Percentiles rank a stretch among this genome's conserved stretches.
Conservation (phyloP, 1,284 basidiomycete species). For the Ceratorhiza oryzae-sativae region DNA sequence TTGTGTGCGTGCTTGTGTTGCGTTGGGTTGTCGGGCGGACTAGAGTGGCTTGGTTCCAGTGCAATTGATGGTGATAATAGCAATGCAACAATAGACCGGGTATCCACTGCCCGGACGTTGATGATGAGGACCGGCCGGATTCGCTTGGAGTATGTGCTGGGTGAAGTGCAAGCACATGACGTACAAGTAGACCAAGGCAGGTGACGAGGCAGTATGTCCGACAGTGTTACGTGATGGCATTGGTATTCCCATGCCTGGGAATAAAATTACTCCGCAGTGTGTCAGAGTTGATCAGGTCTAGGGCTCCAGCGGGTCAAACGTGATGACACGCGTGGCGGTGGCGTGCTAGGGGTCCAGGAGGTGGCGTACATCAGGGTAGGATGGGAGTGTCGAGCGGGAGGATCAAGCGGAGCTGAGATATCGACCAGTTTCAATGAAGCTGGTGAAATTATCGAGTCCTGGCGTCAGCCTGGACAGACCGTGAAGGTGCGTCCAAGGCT, state of each 20-base stretch:
- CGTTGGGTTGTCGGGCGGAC: not conserved
- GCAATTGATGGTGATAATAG: not conserved
- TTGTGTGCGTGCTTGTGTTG: not conserved
- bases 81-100: not conserved
- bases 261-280: not conserved
- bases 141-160: too few species aligned
- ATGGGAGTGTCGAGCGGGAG: not conserved
- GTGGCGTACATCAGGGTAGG: not conserved
- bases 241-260: too few species aligned
- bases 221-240: too few species aligned
- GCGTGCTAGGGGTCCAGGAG: not conserved
- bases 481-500: too few species aligned
- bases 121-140: too few species aligned
- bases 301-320: not conserved
- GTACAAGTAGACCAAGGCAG: too few species aligned
- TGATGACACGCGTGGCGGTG: not conserved
- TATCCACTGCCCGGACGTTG: not conserved
- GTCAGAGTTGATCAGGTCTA: not conserved
- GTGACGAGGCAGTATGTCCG: too few species aligned
- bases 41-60: not conserved
- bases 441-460: too few species aligned
- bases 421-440: not conserved
- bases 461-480: too few species aligned
- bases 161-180: too few species aligned
- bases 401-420: not conserved